Evolutionary conservation across 2,329 filamentous ascomycete species (phyloP), one percentile per base, ranked within the genome.

Genomic region (Aspergillus chevalieri): DNA sequence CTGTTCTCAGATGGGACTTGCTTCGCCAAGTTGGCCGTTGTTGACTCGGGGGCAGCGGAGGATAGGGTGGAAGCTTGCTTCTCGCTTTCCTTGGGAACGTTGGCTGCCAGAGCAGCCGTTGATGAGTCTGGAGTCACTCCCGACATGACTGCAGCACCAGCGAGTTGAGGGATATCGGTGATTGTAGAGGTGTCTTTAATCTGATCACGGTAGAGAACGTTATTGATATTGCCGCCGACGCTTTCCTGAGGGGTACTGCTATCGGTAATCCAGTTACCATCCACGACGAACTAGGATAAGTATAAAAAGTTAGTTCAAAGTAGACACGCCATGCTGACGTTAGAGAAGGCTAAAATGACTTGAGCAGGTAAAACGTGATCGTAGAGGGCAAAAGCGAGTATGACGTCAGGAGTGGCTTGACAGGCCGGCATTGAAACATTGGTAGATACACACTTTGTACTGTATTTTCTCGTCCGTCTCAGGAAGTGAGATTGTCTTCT

Each of bases 211-310:
- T 81, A 80, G 50, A 98, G 80, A 56, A 96, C 83, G 82, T 97
- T 97, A 80, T 97, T 97, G 62, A 90, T 78, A 79, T 92, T 95
- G 63, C 84, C 78, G 57, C 81, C 79, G 77, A 96, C 92, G 64
- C 83, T 82, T 74, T 96, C 91, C 72, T 86, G 85, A 52, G 87
- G 87, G 39, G 85, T 86, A 51, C 83, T 83, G 61, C 85, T 82
- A 72, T 96, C 91, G 68, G 84, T 87, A 46, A 83, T 84, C 93
- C 93, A 98, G 60, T 81, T 82, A 59, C 87, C 89, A 79, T 98
- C 89, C 58, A 96, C 92, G 62, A 98, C 87, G 70, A 95, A 98
- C 92, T 96, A 52, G 50, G 26, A 41, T 15, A n/a, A 45, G 33
- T 41, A 43, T 43, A 28, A 17, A 17, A 34, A 52, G 47, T 43